Conservation (phyloP, 2,329 filamentous ascomycete species). For the Didymella segeticola region DNA sequence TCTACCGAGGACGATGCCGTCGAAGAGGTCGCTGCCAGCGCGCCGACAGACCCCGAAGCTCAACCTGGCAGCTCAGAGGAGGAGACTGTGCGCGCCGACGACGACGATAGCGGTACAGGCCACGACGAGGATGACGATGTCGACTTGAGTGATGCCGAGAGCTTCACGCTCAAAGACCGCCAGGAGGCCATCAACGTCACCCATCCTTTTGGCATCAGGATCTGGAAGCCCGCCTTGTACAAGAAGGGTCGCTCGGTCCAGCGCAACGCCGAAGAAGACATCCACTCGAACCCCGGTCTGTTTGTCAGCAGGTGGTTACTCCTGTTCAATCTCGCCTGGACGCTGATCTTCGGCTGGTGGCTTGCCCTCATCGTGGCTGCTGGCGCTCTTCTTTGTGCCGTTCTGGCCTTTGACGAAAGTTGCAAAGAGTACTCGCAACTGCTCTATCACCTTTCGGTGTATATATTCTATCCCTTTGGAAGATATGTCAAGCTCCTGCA, state of each 20-base stretch:
- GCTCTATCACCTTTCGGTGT: constrained; percentile 81
- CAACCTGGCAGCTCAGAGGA: constrained; percentile 44
- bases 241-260: constrained; percentile 97
- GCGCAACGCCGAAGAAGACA: constrained; percentile 94
- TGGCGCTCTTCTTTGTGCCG: constrained; percentile 78
- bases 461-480: constrained; percentile 95
- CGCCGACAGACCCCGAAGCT: constrained; percentile 31
- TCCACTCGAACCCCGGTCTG: constrained; percentile 91
- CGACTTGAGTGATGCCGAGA: constrained; percentile 88
- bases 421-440: constrained; percentile 85
- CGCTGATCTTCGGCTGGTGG: constrained; percentile 95
- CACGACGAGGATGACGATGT: constrained; percentile 65
- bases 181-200: constrained; percentile 99
- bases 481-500: constrained; percentile 93
- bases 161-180: constrained; percentile 95
- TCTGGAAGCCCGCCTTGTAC: constrained; percentile 98
- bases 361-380: constrained; percentile 77
- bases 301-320: constrained; percentile 84
- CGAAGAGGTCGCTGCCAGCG: constrained; percentile 42
- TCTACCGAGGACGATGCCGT: constrained; percentile 55
- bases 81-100: constrained; percentile 47
- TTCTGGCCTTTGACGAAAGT: constrained; percentile 78
- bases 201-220: constrained; percentile 96
- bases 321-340: constrained; percentile 90
- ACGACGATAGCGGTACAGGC: constrained; percentile 56